Base-by-base conservation (phyloP, 2,329 filamentous ascomycete species). In the Aphanoascus verrucosus region DNA sequence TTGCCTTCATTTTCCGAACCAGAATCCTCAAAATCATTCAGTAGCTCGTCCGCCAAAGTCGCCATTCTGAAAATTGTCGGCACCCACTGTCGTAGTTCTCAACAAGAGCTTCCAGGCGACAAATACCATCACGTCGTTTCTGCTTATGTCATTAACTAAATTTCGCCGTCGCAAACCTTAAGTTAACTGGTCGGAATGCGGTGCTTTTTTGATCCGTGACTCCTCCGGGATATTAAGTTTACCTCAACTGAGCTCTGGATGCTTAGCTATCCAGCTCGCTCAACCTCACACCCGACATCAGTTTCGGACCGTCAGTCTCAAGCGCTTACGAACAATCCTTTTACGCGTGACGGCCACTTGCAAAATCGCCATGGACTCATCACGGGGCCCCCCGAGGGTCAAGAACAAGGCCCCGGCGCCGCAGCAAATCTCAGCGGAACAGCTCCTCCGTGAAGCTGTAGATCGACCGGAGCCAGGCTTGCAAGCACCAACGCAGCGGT, bases 351-450 rank as follows among this genome's bases (percentile, higher is more conserved):
- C 43, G 3, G 12, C 6, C 7, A 35, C 49, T 46, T 42, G 46
- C 61, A 15, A 3, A 19, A 12, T 28, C 69, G 80, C 58, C 59
- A 96, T 97, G 90, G 91, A 97, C 77, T 82, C 85, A 55, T 84
- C 86, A 61, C 85, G 91, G 59, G 93, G 91, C 63, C 91, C 93
- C 55, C 91, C 93, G 11, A 79, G 89, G 80, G 93, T 98, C 77
- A 97, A 97, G 73, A 97, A 98, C 78, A 98, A 98, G 85, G 88
- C 87, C 60, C 80, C 93, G 1, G 91, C 91, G 73, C 88, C 85
- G 40, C 77, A 86, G 55, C 85, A 97, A 74, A 95, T 98, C 68
- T 94, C 87, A 60, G 93, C 93, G 61, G 93, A 98, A 72, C 93
- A 98, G 75, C 84, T 98, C 58, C 83, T 98, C 42, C 86, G 93